A percentile compares a stretch with the other conserved stretches of the same genome.
Evolutionary conservation across 2,329 filamentous ascomycete species (phyloP).

Genomic region (Aspergillus japonicus): DNA sequence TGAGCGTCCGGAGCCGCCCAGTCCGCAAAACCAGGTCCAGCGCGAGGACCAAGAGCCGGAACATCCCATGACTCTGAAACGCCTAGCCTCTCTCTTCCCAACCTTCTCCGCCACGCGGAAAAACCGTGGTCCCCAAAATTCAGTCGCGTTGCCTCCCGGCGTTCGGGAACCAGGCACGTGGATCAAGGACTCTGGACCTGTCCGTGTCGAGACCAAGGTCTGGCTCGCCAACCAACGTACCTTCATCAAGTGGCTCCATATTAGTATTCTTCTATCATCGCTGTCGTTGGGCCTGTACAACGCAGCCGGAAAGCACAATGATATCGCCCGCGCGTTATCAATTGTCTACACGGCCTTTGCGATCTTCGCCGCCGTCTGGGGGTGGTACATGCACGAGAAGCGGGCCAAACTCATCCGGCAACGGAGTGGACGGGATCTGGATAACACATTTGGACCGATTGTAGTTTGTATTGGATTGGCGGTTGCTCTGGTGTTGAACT

Average conservation of each 20-base stretch:
- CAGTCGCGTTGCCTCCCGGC: conserved; percentile 70
- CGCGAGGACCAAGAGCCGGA: conserved; percentile 16
- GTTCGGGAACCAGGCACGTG: conserved; percentile 81
- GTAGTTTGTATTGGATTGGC: conserved; percentile 78
- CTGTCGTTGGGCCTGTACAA: conserved; percentile 85
- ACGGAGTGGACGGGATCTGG: conserved; percentile 88
- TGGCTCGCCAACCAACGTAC: conserved; percentile 99
- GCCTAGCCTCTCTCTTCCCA: conserved; percentile 71
- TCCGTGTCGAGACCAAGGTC: conserved; percentile 95
- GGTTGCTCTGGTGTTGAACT: conserved; percentile 78
- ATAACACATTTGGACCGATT: conserved; percentile 81
- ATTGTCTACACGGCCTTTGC: conserved; percentile 80
- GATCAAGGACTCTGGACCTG: conserved; percentile 91
- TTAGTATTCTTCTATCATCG: conserved; percentile 80
- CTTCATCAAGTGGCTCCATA: conserved; percentile 98
- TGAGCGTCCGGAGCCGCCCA: conserved; percentile 30
- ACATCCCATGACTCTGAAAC: conserved; percentile 52
- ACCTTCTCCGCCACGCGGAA: conserved; percentile 80
- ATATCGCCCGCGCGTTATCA: conserved; percentile 75
- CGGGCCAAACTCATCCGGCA: conserved; percentile 76
- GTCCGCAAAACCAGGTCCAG: conserved; percentile 26
- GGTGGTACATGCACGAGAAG: conserved; percentile 76
- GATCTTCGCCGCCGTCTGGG: conserved; percentile 81
- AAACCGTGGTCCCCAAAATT: conserved; percentile 54
- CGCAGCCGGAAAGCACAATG: conserved; percentile 72